Conservation (phyloP, 2,329 filamentous ascomycete genomes). For the Alternaria rosae region DNA sequence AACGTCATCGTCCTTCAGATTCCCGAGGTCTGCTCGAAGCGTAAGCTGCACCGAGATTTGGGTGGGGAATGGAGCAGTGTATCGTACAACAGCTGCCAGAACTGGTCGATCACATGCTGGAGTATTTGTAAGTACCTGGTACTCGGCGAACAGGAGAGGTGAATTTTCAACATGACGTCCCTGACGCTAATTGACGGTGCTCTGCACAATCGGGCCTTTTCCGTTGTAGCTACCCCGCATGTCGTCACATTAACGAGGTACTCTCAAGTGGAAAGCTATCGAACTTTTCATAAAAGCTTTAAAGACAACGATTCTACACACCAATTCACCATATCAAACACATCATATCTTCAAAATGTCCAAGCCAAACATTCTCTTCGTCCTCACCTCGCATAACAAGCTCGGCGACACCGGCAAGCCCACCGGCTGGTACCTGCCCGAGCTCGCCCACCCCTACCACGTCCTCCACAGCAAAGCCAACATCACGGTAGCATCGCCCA, state of each 20-base stretch:
- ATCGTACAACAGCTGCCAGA: not conserved
- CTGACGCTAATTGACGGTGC: not conserved
- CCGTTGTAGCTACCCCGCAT: conserved; percentile 8
- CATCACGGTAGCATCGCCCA: conserved; percentile 51
- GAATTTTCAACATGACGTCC: not conserved
- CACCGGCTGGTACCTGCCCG: conserved; percentile 73
- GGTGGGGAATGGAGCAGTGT: not conserved
- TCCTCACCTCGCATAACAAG: conserved; percentile 69
- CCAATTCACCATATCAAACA: not conserved
- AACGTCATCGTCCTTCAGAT: not conserved
- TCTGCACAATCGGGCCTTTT: conserved; percentile 9
- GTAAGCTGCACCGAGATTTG: not conserved
- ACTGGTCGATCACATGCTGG: not conserved
- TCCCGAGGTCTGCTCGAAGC: not conserved
- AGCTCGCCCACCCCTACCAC: conserved; percentile 50
- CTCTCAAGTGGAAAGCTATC: not conserved
- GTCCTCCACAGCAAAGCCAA: conserved; percentile 47
- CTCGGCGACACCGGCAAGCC: conserved; percentile 55
- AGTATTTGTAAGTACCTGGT: not conserved
- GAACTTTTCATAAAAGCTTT: not conserved
- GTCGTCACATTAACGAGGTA: conserved; percentile 5
- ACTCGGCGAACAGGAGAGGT: not conserved
- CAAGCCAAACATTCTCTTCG: conserved; percentile 69
- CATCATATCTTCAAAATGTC: conserved; percentile 9
- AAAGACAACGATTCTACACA: not conserved